Conservation (phyloP, 768 basidiomycete species). For the Naganishia onofrii region DNA sequence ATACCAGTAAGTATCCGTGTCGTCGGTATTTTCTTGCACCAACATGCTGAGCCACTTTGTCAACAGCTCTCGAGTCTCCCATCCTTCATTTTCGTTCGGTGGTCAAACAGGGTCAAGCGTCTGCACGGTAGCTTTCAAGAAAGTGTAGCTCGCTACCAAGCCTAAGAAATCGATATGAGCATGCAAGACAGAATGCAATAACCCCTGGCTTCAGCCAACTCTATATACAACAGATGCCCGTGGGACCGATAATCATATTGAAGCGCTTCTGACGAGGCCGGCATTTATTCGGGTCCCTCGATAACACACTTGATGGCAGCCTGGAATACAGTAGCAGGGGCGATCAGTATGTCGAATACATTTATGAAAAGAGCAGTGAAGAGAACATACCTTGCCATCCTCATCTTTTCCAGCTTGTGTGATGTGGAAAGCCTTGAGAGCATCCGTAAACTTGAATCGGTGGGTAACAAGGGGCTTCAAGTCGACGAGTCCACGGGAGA, state of each 20-base stretch:
- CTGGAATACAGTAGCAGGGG: slow-evolving; percentile 6
- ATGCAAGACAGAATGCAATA: background rate
- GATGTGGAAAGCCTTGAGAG: slow-evolving; percentile 74
- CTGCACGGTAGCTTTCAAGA: slow-evolving; percentile 50
- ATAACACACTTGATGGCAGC: slow-evolving; percentile 35
- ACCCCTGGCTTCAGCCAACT: background rate
- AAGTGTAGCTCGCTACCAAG: slow-evolving; percentile 19
- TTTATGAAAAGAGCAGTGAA: too few relatives aligned
- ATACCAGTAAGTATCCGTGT: slow-evolving; percentile 37
- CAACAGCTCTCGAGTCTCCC: slow-evolving; percentile 47
- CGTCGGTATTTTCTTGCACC: background rate
- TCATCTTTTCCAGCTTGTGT: slow-evolving; percentile 75
- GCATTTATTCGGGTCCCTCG: slow-evolving; percentile 29
- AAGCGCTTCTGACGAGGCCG: background rate
- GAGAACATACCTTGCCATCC: slow-evolving; percentile 63
- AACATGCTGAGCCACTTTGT: background rate
- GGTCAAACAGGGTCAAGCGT: slow-evolving; percentile 50
- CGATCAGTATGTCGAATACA: background rate
- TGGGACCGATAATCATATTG: background rate
- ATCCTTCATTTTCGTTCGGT: slow-evolving; percentile 52
- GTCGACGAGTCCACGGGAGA: slow-evolving; percentile 74
- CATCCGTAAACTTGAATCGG: slow-evolving; percentile 74
- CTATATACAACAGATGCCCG: slow-evolving; percentile 1
- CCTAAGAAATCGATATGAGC: background rate
- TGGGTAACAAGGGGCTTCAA: slow-evolving; percentile 87